phyloP scores from a whole-genome alignment of 306 rosid species.

The Cicer bijugum region DNA sequence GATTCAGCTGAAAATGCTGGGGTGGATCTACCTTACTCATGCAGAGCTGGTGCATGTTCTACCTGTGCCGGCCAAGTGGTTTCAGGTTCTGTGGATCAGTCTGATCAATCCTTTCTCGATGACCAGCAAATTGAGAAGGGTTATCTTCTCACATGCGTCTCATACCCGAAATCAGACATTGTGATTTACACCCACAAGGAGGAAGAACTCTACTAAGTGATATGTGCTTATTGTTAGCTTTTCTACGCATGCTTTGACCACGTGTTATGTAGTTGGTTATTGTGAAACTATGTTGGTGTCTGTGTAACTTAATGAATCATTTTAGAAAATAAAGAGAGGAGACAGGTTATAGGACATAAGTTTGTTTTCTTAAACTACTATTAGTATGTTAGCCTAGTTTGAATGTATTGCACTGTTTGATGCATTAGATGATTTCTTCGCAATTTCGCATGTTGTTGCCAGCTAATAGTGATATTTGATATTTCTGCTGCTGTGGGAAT shows the following conservation, averaged over 20 bases:
- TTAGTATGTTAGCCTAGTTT: neutral
- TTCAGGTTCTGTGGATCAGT: constrained; percentile 64
- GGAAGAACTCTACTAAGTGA: constrained; percentile 51
- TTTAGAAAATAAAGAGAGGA: constrained; percentile 1
- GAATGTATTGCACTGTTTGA: neutral
- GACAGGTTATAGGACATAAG: neutral
- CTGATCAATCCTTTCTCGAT: constrained; percentile 68
- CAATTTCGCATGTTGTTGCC: neutral
- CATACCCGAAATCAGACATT: constrained; percentile 63
- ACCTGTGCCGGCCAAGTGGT: constrained; percentile 68
- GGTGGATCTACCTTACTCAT: constrained; percentile 71
- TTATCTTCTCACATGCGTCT: constrained; percentile 62
- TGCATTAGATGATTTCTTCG: constrained; percentile 1
- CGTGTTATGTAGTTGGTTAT: constrained; percentile 16
- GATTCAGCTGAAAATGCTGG: constrained; percentile 85
- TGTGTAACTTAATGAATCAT: constrained; percentile 11
- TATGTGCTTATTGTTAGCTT: constrained; percentile 18
- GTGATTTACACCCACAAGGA: constrained; percentile 75
- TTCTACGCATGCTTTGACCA: neutral
- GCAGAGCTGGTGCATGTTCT: constrained; percentile 86
- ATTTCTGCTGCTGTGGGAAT: neutral
- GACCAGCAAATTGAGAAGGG: constrained; percentile 63
- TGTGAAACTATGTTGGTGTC: constrained; percentile 30
- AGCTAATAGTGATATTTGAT: neutral
- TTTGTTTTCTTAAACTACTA: constrained; percentile 10